These are phyloP conservation scores for Pleurotus eryngii DNA, from an alignment of 768 basidiomycete genomes.

Conservation along the genomic window DNA sequence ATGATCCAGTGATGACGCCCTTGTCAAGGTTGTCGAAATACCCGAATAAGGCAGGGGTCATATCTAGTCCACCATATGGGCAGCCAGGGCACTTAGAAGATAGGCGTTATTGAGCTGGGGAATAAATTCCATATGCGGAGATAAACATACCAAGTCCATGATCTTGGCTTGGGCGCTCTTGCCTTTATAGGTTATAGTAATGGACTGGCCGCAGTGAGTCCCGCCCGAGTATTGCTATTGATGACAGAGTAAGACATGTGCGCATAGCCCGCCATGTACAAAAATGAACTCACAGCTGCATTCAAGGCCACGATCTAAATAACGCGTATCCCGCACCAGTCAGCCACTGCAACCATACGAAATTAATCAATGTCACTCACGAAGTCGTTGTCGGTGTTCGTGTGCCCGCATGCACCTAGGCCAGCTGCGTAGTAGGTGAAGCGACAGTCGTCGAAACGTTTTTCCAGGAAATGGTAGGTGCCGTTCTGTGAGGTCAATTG, in stretches of 20 bases:
- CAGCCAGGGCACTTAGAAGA: slow-evolving; percentile 61
- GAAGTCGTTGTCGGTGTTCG: slow-evolving; percentile 35
- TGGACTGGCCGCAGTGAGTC: slow-evolving; percentile 52
- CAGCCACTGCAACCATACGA: neutral
- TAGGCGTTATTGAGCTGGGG: neutral
- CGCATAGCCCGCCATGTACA: slow-evolving; percentile 10
- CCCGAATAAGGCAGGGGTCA: slow-evolving; percentile 54
- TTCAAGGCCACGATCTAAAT: slow-evolving; percentile 52
- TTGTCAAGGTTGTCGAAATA: slow-evolving; percentile 40
- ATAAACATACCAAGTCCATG: slow-evolving; percentile 50
- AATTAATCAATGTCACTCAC: slow-evolving; percentile 23
- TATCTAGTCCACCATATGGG: slow-evolving; percentile 56
- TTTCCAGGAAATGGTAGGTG: slow-evolving; percentile 14
- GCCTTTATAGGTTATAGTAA: slow-evolving; percentile 61
- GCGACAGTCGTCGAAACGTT: slow-evolving; percentile 24
- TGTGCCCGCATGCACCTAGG: slow-evolving; percentile 49
- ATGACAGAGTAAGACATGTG: slow-evolving; percentile 8
- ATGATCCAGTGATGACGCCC: slow-evolving; percentile 49
- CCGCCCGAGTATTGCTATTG: slow-evolving; percentile 52
- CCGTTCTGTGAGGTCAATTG: neutral
- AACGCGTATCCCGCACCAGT: neutral
- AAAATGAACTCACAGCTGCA: slow-evolving; percentile 25
- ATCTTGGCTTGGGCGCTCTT: slow-evolving; percentile 56
- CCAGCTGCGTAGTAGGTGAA: slow-evolving; percentile 29
- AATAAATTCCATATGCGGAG: slow-evolving; percentile 3